Base-by-base conservation (phyloP, 352 stramenopile genomes). In the Achlya hypogyna region DNA sequence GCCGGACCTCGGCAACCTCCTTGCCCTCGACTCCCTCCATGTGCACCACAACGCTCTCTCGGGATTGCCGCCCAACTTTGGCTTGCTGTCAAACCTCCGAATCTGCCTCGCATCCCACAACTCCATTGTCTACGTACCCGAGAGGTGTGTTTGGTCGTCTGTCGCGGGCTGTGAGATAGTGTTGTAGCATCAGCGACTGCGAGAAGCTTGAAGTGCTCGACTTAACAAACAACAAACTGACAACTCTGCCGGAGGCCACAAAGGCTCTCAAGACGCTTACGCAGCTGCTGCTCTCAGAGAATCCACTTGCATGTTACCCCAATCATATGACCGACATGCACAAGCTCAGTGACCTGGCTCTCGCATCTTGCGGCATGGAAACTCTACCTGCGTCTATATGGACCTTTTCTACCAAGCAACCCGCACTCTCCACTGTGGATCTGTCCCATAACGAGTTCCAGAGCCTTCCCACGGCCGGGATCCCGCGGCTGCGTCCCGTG, bases 21-120 rank as follows among this genome's bases (percentile, higher is more conserved):
- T 53, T 29, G 69, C 73, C 1, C 73, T 91, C 6, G 22, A 74
- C 16, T 62, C 69, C 51, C 35, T 89, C 23, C 40, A 66, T 18
- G 56, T 89, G 0, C 58, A 75, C n/a, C 68, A 83, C 52, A 91
- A 91, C 51, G 42, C 8, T 10, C 42, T 89, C 0, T 54, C 29
- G 10, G 32, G 62, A 32, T 69, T 91, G 8, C 78, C 81, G 0
- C 74, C 86, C 16, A 54, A 53, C 20, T 72, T 87, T 28, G 76
- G 78, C 0, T 59, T 70, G 2, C 56, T 91, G 14, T 32, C n/a
- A 0, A 69, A 56, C 5, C 74, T 91, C 12, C 69, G 72, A 28
- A 76, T 70, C 20, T 62, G 87, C 16, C 66, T 76, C 42, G 45
- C 76, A 4, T 67, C 73, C 14, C 42, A 82, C 47, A 91, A 91